These are phyloP conservation scores for Viola odorata DNA, from an alignment of 345 rosid species.

Conservation along the genomic window DNA sequence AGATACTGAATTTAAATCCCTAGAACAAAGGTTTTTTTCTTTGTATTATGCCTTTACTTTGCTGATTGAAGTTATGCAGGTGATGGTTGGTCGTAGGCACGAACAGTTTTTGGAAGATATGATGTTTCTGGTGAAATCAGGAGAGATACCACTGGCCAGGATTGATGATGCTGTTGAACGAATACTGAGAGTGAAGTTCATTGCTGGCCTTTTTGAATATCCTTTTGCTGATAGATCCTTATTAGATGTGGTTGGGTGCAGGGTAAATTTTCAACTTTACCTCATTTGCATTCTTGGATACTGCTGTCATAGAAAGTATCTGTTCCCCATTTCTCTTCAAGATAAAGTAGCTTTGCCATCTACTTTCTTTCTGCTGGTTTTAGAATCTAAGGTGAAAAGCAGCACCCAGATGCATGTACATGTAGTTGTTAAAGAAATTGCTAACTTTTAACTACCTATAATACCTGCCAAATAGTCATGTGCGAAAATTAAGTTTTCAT, in stretches of 20 bases:
- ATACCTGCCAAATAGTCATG: no score
- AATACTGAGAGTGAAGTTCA: conserved; percentile 81
- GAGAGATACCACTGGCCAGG: conserved; percentile 62
- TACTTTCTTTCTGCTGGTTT: not conserved
- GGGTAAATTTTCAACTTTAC: conserved; percentile 33
- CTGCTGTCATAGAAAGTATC: not conserved
- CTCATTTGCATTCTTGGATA: conserved; percentile 4
- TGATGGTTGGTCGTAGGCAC: conserved; percentile 70
- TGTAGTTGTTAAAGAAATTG: no score
- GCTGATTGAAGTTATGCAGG: conserved; percentile 34
- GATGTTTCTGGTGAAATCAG: conserved; percentile 52
- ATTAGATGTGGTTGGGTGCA: conserved; percentile 67
- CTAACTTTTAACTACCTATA: no score
- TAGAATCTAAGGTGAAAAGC: not conserved
- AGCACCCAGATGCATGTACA: not conserved
- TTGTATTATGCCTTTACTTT: conserved; percentile 13
- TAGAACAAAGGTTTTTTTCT: not conserved
- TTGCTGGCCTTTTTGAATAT: conserved; percentile 71
- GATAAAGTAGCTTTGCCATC: not conserved
- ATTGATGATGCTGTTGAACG: conserved; percentile 77
- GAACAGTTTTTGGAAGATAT: conserved; percentile 48
- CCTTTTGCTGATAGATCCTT: conserved; percentile 69
- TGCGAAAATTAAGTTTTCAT: no score
- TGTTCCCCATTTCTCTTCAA: not conserved
- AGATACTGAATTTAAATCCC: conserved; percentile 2